Evolutionary conservation across 78 protist genomes (phyloP), one percentile per base, ranked within the genome.

Genomic region (Speleostelium caveatum): DNA sequence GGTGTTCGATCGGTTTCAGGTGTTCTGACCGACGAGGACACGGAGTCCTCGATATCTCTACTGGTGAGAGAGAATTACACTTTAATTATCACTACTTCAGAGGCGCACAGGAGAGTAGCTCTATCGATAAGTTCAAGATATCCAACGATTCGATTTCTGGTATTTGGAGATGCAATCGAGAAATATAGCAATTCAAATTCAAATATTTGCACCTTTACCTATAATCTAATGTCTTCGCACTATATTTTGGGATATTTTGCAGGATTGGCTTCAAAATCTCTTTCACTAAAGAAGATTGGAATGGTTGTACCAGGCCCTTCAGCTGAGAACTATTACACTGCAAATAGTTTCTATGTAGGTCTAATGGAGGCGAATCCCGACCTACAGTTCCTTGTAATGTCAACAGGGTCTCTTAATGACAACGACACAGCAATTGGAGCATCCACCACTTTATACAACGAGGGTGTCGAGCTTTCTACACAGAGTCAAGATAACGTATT

Each of bases 261-360:
- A 8, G 91, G 91, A 45, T 21, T 36, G 3, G 16, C 56, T 24
- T 49, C 28, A 42, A 49, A 14, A 14, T 6, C 6, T 45, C 53
- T 45, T 10, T 14, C 6, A 6, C 6, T 45, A 14, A 28, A 72
- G 32, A 53, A 12, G 19, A 63, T 83, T 60, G 91, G 91, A 42
- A 38, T 83, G 53, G 91, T 83, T 55, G 91, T 83, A 6, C 91
- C 91, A 39, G 91, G 91, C 45, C 79, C 79, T 55, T 60, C 66
- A 35, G 39, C 49, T 24, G 91, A 83, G 35, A 69, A 69, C 51
- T 83, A 83, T 32, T 83, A 58, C 63, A 69, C 91, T 32, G 53
- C 79, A 63, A 83, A 83, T 45, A 72, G 65, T 2, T 83, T 83
- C 24, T 83, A 26, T 8, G 38, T 42, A 10, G 91, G 91, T 83